Conservation (phyloP, 306 rosid species). For the Neltuma alba region DNA sequence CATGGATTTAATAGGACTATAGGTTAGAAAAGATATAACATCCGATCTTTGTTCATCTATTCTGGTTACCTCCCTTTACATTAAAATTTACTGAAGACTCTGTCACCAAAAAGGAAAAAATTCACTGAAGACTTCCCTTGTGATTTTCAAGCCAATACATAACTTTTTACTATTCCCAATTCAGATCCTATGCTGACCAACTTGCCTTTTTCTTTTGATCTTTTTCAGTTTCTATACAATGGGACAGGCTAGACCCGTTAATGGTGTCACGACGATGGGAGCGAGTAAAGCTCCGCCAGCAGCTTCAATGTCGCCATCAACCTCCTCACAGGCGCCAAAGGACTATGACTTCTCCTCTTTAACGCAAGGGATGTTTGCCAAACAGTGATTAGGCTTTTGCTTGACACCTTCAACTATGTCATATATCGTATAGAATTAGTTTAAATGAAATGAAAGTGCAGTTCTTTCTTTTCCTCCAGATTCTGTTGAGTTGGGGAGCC, state of each 20-base stretch:
- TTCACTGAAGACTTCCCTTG: background rate
- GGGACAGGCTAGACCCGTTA: slow-evolving; percentile 63
- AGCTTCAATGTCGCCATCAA: slow-evolving; percentile 47
- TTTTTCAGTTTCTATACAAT: slow-evolving; percentile 51
- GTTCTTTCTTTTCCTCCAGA: slow-evolving; percentile 32
- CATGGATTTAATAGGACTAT: background rate
- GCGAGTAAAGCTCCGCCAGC: slow-evolving; percentile 56
- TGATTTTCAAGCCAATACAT: background rate
- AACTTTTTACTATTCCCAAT: background rate
- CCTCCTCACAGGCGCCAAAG: slow-evolving; percentile 52
- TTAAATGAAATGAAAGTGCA: slow-evolving; percentile 52
- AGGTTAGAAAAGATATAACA: slow-evolving; percentile 3
- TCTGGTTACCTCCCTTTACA: background rate
- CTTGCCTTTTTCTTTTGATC: slow-evolving; percentile 12
- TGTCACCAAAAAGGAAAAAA: no score
- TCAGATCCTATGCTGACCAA: slow-evolving; percentile 11
- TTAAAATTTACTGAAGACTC: background rate
- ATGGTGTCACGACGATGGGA: slow-evolving; percentile 46
- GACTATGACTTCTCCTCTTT: slow-evolving; percentile 91
- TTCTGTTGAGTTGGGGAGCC: slow-evolving; percentile 67
- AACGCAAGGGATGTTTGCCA: slow-evolving; percentile 84
- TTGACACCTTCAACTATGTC: slow-evolving; percentile 31
- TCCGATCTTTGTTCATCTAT: background rate
- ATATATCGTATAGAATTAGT: slow-evolving; percentile 53
- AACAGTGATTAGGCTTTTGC: slow-evolving; percentile 51